Conservation (phyloP, 106 monocot species). For the Dendrobium nobile region DNA sequence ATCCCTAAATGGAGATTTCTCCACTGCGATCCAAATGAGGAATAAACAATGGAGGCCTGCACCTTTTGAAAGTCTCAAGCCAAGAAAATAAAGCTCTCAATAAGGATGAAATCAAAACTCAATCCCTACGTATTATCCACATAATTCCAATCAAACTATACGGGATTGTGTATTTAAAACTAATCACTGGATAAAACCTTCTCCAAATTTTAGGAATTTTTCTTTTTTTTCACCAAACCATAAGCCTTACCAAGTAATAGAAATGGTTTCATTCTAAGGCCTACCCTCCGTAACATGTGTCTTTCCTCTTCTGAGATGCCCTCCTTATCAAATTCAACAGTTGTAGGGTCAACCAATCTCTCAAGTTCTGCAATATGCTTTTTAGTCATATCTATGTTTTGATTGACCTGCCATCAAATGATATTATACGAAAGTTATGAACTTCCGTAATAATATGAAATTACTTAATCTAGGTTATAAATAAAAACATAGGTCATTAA, state of each 20-base stretch:
- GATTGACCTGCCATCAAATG: slow-evolving; percentile 36
- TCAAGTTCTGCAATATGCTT: slow-evolving; percentile 64
- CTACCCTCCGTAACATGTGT: slow-evolving; percentile 90
- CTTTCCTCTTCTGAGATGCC: slow-evolving; percentile 89
- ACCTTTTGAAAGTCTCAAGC: background rate
- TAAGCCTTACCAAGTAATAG: slow-evolving; percentile 63
- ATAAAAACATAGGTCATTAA: background rate
- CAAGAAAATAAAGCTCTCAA: background rate
- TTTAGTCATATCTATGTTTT: slow-evolving; percentile 74
- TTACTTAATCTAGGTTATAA: background rate
- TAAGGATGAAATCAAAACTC: background rate
- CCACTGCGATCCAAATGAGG: background rate
- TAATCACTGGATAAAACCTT: background rate
- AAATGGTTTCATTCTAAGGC: slow-evolving; percentile 85
- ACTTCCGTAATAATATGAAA: background rate
- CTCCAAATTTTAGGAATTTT: background rate
- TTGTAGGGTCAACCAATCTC: slow-evolving; percentile 20
- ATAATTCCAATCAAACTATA: background rate
- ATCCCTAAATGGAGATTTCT: background rate
- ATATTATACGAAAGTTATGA: background rate
- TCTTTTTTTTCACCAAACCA: background rate
- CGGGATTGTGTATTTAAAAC: background rate
- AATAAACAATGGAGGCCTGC: background rate
- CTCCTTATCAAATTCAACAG: slow-evolving; percentile 58
- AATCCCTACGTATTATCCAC: background rate